These are phyloP conservation scores for Heritiera fomes DNA, from an alignment of 345 rosid species.

Conservation along the genomic window DNA sequence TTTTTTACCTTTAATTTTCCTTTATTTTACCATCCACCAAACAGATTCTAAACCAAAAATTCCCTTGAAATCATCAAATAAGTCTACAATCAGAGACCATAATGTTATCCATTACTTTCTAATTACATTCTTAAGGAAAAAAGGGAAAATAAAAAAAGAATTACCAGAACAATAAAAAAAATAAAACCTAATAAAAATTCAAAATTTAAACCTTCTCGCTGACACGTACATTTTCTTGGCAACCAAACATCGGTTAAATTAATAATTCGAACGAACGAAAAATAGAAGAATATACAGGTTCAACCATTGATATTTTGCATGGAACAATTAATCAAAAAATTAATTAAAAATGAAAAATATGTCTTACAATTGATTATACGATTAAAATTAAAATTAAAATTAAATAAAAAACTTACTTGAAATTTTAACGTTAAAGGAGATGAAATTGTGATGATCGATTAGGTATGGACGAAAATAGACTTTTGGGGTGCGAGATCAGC, in stretches of 20 bases:
- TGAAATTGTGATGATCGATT: constrained; percentile 27
- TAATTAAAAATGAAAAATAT: not conserved
- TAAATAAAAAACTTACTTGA: constrained; percentile 26
- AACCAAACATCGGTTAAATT: constrained; percentile 14
- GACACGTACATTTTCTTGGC: constrained; percentile 16
- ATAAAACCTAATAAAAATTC: not conserved
- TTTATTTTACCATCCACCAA: constrained; percentile 19
- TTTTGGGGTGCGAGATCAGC: constrained; percentile 35
- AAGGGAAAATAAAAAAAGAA: not conserved
- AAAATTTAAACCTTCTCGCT: not conserved
- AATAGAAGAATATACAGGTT: not conserved
- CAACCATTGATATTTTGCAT: not conserved
- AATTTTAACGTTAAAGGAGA: constrained; percentile 8
- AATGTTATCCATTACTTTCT: not conserved
- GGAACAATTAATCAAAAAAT: not conserved
- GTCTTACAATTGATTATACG: not conserved
- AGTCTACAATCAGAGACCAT: constrained; percentile 13
- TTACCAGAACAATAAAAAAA: not conserved
- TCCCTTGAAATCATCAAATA: not conserved
- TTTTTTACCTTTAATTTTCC: not conserved
- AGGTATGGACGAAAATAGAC: not conserved
- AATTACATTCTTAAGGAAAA: constrained; percentile 1
- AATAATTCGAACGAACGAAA: constrained; percentile 3
- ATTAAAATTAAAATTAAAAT: not conserved
- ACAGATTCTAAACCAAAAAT: constrained; percentile 1